Evolutionary conservation across 352 stramenopile genomes (phyloP), one percentile per base, ranked within the genome.

Genomic region (Globisporangium apiculatum): DNA sequence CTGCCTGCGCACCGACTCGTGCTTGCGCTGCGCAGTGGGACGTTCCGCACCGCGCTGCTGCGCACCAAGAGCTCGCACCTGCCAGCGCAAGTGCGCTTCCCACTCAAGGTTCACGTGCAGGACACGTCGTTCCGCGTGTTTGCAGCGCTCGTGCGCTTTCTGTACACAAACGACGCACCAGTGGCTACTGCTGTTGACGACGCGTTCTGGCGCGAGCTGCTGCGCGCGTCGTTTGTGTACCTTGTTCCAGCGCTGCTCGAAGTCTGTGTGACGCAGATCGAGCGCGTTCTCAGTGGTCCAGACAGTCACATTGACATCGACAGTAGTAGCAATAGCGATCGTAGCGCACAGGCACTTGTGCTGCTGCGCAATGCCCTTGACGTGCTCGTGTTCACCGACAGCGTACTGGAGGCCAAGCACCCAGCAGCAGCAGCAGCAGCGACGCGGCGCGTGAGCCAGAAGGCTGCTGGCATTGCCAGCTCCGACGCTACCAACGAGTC

Each of bases 51-150:
- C 0, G 80, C 79, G n/a, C 60, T 94, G n/a, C 31, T 74, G 31
- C 69, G 72, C n/a, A 69, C 79, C 10, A 87, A 88, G 57, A 87
- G 75, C 61, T 88, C 80, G 31, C 75, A 87, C 51, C 64, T 88
- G 43, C 68, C 77, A 6, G 72, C 72, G 10, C 75, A 89, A 58
- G 72, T 92, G 48, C 76, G 81, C 7, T 91, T 94, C 38, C 84
- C 82, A 11, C 68, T 94, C 37, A 89, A 89, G 58, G 89, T 94
- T 49, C 60, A 89, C 65, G 70, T 94, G 15, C 75, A 91, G 53
- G 82, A 94, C 63, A 94, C 84, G n/a, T 60, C 84, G 11, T 90
- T 85, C 47, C 66, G 58, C 10, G 76, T 89, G 5, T 92, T 94
- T 65, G 76, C 79, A 18, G 71, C 74, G 45, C 53, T 94, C 51